Evolutionary conservation across 177 flowering plant species (phyloP).

Genomic region (Telopea speciosissima): DNA sequence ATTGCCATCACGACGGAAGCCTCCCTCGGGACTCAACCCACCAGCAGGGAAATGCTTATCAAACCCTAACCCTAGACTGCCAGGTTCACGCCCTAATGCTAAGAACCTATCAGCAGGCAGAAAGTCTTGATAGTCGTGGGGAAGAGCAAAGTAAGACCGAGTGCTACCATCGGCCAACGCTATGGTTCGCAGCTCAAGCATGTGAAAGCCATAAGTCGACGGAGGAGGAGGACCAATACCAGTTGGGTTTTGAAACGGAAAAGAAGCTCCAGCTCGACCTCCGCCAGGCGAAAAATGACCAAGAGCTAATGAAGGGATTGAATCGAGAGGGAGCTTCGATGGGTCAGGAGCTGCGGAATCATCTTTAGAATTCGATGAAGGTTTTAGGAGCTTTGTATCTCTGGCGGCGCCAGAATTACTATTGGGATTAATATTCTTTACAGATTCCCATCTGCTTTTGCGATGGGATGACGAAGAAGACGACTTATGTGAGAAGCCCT

Average conservation of each 20-base stretch:
- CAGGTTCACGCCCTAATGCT: slow-evolving; percentile 18
- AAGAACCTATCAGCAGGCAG: slow-evolving; percentile 22
- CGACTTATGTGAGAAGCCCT: slow-evolving; percentile 23
- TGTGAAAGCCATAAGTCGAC: slow-evolving; percentile 82
- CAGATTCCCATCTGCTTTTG: slow-evolving; percentile 44
- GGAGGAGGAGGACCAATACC: slow-evolving; percentile 51
- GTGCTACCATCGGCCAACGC: slow-evolving; percentile 79
- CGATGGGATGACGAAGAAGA: slow-evolving; percentile 35
- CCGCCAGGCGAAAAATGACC: slow-evolving; percentile 8
- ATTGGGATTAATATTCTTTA: background rate
- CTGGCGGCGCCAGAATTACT: slow-evolving; percentile 5
- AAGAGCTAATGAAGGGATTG: slow-evolving; percentile 5
- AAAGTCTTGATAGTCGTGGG: slow-evolving; percentile 74
- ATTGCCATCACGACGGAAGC: slow-evolving; percentile 20
- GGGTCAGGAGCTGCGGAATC: slow-evolving; percentile 5
- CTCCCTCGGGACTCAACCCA: slow-evolving; percentile 38
- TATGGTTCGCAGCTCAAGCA: slow-evolving; percentile 83
- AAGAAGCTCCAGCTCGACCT: slow-evolving; percentile 14
- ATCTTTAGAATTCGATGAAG: slow-evolving; percentile 22
- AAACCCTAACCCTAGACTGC: slow-evolving; percentile 18
- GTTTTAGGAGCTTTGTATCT: slow-evolving; percentile 17
- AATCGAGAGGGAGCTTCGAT: slow-evolving; percentile 5
- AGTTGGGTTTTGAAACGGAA: slow-evolving; percentile 32
- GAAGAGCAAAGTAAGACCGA: slow-evolving; percentile 84
- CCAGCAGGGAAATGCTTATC: slow-evolving; percentile 22